Evolutionary conservation across 805 yeast species (phyloP).

Genomic region (Pichia nanzhaoensis): DNA sequence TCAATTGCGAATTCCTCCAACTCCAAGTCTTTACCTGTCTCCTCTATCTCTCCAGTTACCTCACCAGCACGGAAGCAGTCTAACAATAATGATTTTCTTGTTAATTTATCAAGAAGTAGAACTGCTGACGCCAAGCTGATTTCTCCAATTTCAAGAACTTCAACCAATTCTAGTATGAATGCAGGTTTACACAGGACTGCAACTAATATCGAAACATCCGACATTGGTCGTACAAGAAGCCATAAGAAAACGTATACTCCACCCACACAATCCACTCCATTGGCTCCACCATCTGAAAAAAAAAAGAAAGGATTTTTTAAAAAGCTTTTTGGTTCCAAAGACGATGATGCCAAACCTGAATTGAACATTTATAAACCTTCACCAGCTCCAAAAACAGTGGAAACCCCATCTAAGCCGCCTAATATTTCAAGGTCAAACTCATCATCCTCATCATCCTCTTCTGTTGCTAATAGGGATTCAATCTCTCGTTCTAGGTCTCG

Average conservation of each 20-base stretch:
- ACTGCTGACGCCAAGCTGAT: constrained; percentile 22
- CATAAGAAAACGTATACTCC: constrained; percentile 1
- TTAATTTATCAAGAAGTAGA: constrained; percentile 18
- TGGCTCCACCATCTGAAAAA: constrained; percentile 7
- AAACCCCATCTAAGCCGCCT: too few relatives aligned
- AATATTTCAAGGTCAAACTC: background rate
- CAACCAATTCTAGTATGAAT: constrained; percentile 7
- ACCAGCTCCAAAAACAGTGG: background rate
- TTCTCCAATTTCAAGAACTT: constrained; percentile 4
- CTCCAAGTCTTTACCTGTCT: constrained; percentile 25
- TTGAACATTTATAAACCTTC: constrained; percentile 4
- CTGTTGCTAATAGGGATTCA: background rate
- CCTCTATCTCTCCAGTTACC: constrained; percentile 14
- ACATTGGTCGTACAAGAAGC: constrained; percentile 8
- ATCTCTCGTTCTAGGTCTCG: background rate
- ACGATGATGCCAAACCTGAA: constrained; percentile 13
- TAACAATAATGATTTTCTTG: constrained; percentile 9
- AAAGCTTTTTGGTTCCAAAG: constrained; percentile 24
- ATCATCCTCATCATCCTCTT: too few relatives aligned
- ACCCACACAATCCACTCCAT: constrained; percentile 2
- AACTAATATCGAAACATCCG: constrained; percentile 23
- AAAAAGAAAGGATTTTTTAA: constrained; percentile 23
- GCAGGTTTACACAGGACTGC: constrained; percentile 23
- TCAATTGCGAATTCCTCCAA: constrained; percentile 20
- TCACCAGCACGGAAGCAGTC: background rate